phyloP scores from a whole-genome alignment of 768 basidiomycete species.

The Gymnopilus dilepis region DNA sequence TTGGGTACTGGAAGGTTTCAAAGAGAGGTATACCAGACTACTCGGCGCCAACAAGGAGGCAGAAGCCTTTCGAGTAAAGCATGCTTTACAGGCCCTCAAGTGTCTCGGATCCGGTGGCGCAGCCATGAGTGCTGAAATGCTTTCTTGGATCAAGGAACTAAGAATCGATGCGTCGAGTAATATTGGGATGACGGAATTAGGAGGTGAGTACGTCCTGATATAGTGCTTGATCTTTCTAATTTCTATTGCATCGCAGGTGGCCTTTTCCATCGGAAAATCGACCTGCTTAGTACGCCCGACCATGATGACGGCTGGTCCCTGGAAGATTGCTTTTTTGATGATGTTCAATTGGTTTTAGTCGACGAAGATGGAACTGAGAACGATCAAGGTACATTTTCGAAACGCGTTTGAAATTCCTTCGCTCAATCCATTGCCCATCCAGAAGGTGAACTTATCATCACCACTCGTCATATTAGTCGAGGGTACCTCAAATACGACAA shows the following conservation, averaged over 20 bases:
- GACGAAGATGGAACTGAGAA: conserved; percentile 21
- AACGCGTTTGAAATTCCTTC: not conserved
- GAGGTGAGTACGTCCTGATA: conserved; percentile 17
- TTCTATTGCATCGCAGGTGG: conserved; percentile 20
- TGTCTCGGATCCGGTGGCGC: conserved; percentile 29
- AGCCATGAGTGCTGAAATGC: conserved; percentile 18
- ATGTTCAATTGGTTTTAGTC: conserved; percentile 24
- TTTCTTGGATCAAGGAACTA: conserved; percentile 27
- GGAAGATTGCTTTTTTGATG: conserved; percentile 23
- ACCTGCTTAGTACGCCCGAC: not conserved
- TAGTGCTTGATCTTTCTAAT: not conserved
- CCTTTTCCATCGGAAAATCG: conserved; percentile 24
- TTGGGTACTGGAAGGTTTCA: conserved; percentile 33
- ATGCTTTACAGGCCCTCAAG: conserved; percentile 25
- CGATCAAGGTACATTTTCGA: conserved; percentile 14
- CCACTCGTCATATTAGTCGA: conserved; percentile 25
- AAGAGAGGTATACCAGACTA: conserved; percentile 8
- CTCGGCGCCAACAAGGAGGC: not conserved
- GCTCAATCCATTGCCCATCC: not conserved
- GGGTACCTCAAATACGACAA: conserved; percentile 31
- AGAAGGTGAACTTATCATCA: conserved; percentile 34
- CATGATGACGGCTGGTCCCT: conserved; percentile 23
- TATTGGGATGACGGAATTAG: conserved; percentile 38
- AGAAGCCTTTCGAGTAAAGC: conserved; percentile 6
- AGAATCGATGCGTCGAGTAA: conserved; percentile 21